phyloP scores from a whole-genome alignment of 176 grass and related monocot species.

The Neostapfia colusana region DNA sequence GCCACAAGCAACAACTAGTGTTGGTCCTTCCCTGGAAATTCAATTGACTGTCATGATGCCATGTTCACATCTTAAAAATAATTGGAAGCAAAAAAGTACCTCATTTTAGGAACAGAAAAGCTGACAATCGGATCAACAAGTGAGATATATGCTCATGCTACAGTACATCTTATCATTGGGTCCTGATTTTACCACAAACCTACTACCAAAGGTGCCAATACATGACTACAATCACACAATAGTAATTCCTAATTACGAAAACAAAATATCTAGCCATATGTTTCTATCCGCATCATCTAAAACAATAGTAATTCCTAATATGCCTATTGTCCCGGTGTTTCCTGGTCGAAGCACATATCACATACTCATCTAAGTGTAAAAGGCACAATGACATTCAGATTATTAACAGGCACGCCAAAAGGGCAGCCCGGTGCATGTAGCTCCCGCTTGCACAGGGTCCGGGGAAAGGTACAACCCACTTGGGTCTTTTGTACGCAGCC shows the following conservation, averaged over 20 bases:
- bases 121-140: not conserved
- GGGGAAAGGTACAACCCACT: too few relatives aligned
- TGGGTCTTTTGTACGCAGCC: too few relatives aligned
- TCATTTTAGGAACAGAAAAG: constrained; percentile 18
- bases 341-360: not conserved
- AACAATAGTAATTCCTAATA: not conserved
- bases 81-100: constrained; percentile 20
- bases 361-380: not conserved
- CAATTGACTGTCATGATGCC: constrained; percentile 22
- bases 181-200: not conserved
- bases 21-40: constrained; percentile 77
- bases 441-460: too few relatives aligned
- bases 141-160: not conserved
- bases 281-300: not conserved
- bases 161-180: not conserved
- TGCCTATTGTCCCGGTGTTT: not conserved
- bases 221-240: not conserved
- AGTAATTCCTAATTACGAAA: constrained; percentile 12
- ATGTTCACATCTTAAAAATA: constrained; percentile 6
- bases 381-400: not conserved
- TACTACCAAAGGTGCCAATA: not conserved
- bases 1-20: constrained; percentile 81
- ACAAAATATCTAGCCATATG: not conserved
- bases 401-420: not conserved
- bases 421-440: too few relatives aligned